Conservation (phyloP, 2,329 filamentous ascomycete genomes). For the Stachybotrys chlorohalonatus region DNA sequence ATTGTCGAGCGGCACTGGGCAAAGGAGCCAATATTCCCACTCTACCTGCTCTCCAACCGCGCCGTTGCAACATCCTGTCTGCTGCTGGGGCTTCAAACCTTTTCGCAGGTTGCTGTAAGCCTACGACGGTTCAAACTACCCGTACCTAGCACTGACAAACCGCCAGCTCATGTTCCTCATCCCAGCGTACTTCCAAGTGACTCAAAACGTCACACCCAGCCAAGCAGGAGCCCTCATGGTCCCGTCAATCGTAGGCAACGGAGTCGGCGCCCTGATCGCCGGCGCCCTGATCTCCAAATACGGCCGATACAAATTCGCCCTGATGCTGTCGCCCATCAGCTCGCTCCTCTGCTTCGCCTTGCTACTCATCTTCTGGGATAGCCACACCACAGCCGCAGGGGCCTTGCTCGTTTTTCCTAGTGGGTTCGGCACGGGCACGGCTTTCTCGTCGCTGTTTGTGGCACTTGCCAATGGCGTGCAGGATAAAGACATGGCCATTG, state of each 20-base stretch:
- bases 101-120: constrained; percentile 4
- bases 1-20: not conserved
- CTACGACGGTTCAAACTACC: not conserved
- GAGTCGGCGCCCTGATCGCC: not conserved
- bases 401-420: constrained; percentile 2
- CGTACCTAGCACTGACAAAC: not conserved
- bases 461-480: not conserved
- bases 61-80: constrained; percentile 2
- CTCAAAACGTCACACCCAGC: not conserved
- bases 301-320: not conserved
- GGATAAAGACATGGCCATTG: not conserved
- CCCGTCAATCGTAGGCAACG: constrained; percentile 2
- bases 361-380: constrained; percentile 1
- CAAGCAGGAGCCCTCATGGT: constrained; percentile 1
- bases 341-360: not conserved
- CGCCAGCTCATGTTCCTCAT: constrained; percentile 4
- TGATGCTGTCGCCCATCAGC: not conserved
- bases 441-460: not conserved
- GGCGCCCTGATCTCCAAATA: constrained; percentile 1
- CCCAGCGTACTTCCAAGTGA: constrained; percentile 4
- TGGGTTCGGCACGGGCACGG: constrained; percentile 2
- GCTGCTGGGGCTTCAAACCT: constrained; percentile 3
- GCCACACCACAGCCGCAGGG: not conserved
- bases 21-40: constrained; percentile 4
- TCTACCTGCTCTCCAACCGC: constrained; percentile 1